These are phyloP conservation scores for Coemansia sp. DNA, from an alignment of 371 early-diverging fungal genomes.

Conservation along the genomic window DNA sequence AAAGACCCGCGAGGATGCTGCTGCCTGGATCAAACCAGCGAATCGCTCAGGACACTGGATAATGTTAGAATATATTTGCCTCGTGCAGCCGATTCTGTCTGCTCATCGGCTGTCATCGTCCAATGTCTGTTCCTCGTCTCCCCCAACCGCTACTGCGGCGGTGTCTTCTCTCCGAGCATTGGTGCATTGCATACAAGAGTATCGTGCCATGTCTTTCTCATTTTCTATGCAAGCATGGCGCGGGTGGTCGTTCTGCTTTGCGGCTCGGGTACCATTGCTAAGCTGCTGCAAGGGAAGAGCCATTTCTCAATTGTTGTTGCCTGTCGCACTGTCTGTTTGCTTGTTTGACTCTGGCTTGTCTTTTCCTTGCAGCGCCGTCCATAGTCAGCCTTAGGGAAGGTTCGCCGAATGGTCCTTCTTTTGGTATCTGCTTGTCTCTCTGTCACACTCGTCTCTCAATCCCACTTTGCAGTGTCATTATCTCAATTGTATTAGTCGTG, in stretches of 20 bases:
- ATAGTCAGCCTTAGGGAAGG: slow-evolving; percentile 8
- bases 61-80: no score
- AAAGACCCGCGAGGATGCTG: background rate
- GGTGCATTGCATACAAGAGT: background rate
- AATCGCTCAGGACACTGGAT: background rate
- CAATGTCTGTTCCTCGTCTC: background rate
- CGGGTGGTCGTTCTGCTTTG: background rate
- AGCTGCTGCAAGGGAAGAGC: slow-evolving; percentile 5
- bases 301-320: background rate
- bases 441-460: background rate
- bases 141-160: slow-evolving; percentile 3
- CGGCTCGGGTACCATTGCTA: background rate
- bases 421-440: slow-evolving; percentile 9
- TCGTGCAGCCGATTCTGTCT: background rate
- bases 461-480: slow-evolving; percentile 3
- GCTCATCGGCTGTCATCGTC: slow-evolving; percentile 1
- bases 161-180: background rate
- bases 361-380: background rate
- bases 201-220: slow-evolving; percentile 2
- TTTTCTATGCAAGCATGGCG: background rate
- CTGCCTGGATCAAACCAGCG: background rate
- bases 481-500: slow-evolving; percentile 5
- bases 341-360: background rate
- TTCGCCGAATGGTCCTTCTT: slow-evolving; percentile 4
- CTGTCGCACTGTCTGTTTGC: background rate